Evolutionary conservation across 23 red algal species (phyloP).

Genomic region (Gracilariopsis chorda): DNA sequence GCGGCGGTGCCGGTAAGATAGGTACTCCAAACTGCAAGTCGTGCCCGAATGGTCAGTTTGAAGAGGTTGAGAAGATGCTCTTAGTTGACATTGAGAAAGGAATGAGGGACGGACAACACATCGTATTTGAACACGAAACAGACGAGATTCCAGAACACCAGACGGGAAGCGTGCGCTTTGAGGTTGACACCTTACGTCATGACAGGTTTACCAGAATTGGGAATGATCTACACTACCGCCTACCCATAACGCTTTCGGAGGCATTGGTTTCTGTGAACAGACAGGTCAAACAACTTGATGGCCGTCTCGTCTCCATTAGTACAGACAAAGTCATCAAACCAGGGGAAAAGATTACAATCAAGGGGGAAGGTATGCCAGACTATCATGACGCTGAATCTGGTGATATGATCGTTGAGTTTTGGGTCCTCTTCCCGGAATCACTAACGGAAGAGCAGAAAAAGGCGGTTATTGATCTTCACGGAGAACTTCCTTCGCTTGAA

Average conservation of each 20-base stretch:
- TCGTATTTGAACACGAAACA: constrained; percentile 77
- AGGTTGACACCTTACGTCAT: constrained; percentile 59
- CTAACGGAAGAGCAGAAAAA: constrained; percentile 69
- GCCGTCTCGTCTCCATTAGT: constrained; percentile 53
- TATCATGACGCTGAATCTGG: constrained; percentile 13
- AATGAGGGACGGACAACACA: constrained; percentile 54
- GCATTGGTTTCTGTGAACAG: constrained; percentile 84
- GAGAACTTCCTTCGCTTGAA: constrained; percentile 16
- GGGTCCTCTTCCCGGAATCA: constrained; percentile 77
- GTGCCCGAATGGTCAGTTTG: constrained; percentile 96
- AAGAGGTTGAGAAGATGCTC: constrained; percentile 82
- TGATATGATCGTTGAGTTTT: constrained; percentile 80
- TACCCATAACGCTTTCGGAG: constrained; percentile 78
- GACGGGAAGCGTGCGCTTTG: constrained; percentile 73
- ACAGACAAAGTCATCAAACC: constrained; percentile 61
- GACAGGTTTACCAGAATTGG: constrained; percentile 58
- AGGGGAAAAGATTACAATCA: constrained; percentile 52
- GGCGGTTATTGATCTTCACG: constrained; percentile 47
- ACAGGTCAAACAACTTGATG: constrained; percentile 85
- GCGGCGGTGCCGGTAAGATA: constrained; percentile 85
- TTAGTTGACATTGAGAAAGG: constrained; percentile 90
- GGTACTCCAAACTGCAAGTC: constrained; percentile 62
- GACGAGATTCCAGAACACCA: constrained; percentile 82
- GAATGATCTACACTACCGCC: constrained; percentile 72
- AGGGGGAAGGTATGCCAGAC: constrained; percentile 75